Percentiles rank a stretch among this genome's conserved stretches.
These are phyloP conservation scores for Saccharum hybrid DNA, from an alignment of 202 grass and related monocot species.

Conservation along the genomic window DNA sequence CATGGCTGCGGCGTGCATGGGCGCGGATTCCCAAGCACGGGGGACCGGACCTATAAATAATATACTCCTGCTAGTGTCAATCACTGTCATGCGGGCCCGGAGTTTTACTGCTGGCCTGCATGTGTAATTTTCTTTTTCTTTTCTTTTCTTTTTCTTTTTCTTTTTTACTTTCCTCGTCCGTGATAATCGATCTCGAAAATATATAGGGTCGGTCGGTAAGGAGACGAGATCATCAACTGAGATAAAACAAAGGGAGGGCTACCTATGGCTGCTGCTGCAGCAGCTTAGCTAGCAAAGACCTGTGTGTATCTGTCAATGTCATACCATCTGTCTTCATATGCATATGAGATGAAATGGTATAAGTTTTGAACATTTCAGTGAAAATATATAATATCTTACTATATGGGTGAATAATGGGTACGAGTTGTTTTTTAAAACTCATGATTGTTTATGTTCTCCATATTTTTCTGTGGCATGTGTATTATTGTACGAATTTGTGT, in stretches of 20 bases:
- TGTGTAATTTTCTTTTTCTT: conserved; percentile 22
- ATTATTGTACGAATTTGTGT: neutral
- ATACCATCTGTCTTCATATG: neutral
- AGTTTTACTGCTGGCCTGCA: conserved; percentile 47
- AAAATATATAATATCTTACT: too few species aligned
- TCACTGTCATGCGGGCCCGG: conserved; percentile 43
- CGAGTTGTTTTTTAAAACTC: too few species aligned
- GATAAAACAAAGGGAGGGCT: neutral
- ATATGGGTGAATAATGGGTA: too few species aligned
- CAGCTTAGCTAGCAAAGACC: neutral
- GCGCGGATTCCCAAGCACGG: neutral
- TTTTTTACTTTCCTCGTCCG: conserved; percentile 32
- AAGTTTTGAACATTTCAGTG: conserved; percentile 22
- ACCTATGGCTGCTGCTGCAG: too few species aligned
- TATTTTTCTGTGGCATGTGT: neutral
- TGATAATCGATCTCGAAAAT: conserved; percentile 41
- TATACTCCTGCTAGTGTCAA: neutral
- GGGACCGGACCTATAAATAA: conserved; percentile 12
- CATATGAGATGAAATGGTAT: conserved; percentile 44
- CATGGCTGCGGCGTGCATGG: neutral
- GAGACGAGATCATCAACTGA: conserved; percentile 35
- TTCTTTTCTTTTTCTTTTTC: too few species aligned
- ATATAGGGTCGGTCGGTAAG: conserved; percentile 17
- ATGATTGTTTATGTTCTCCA: neutral
- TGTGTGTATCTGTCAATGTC: conserved; percentile 40